phyloP scores from a whole-genome alignment of 495 filamentous ascomycete species.

The Margaritispora aquatica region DNA sequence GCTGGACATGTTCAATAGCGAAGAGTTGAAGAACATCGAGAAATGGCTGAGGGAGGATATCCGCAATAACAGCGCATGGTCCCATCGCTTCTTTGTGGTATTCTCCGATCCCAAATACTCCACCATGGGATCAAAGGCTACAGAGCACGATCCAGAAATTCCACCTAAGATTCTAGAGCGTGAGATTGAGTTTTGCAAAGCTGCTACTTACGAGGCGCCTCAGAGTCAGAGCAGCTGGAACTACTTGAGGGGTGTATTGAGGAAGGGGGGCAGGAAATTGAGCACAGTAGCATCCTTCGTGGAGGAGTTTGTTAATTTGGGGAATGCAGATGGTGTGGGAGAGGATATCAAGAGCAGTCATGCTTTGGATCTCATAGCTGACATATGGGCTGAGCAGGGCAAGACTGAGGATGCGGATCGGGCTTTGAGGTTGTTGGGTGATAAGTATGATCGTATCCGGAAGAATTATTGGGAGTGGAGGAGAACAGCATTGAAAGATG shows the following conservation, averaged over 20 bases:
- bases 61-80: constrained; percentile 95
- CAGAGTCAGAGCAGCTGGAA: constrained; percentile 95
- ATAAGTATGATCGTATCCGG: constrained; percentile 86
- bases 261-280: constrained; percentile 53
- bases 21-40: constrained; percentile 66
- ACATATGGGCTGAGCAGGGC: constrained; percentile 62
- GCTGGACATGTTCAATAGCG: constrained; percentile 54
- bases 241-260: constrained; percentile 73
- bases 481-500: constrained; percentile 38
- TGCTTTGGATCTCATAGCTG: constrained; percentile 85
- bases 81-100: constrained; percentile 86
- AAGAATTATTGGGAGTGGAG: constrained; percentile 90
- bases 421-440: constrained; percentile 65
- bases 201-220: constrained; percentile 68
- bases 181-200: constrained; percentile 67
- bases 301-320: constrained; percentile 52
- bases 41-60: constrained; percentile 68
- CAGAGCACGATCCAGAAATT: constrained; percentile 40
- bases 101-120: constrained; percentile 57
- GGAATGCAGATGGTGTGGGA: constrained; percentile 32
- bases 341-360: constrained; percentile 66
- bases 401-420: constrained; percentile 52
- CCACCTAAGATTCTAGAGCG: constrained; percentile 60
- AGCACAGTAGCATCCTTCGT: constrained; percentile 58
- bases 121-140: constrained; percentile 40